phyloP scores from a whole-genome alignment of 2,329 filamentous ascomycete species.

The Fusarium sp. region DNA sequence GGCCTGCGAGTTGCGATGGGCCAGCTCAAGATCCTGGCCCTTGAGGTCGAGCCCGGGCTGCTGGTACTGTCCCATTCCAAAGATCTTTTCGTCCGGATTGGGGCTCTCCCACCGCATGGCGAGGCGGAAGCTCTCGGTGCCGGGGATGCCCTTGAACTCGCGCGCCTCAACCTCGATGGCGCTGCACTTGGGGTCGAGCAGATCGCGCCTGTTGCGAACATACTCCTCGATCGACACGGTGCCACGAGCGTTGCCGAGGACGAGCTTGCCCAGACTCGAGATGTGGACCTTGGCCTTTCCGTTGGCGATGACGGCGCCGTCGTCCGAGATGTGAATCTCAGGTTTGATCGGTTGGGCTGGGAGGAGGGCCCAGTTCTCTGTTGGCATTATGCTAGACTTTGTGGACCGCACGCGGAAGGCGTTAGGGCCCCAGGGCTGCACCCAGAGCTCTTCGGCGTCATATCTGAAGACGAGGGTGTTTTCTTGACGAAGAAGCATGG shows the following conservation, averaged over 20 bases:
- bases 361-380: not conserved
- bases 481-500: not conserved
- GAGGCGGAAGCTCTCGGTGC: slow-evolving; percentile 64
- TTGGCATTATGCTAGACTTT: not conserved
- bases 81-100: slow-evolving; percentile 68
- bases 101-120: slow-evolving; percentile 70
- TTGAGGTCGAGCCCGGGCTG: slow-evolving; percentile 72
- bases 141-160: slow-evolving; percentile 66
- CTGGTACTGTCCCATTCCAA: slow-evolving; percentile 78
- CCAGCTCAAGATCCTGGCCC: slow-evolving; percentile 71
- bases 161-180: slow-evolving; percentile 68
- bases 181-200: slow-evolving; percentile 70
- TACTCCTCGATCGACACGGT: not conserved
- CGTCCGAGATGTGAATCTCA: not conserved
- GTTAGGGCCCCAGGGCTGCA: not conserved
- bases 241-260: not conserved
- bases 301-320: not conserved
- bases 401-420: not conserved
- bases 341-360: not conserved
- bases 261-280: not conserved
- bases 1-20: slow-evolving; percentile 75
- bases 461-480: not conserved
- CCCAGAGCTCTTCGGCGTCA: not conserved
- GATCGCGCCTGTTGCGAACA: slow-evolving; percentile 28
- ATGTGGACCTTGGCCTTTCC: not conserved